Percentiles rank a stretch among this genome's conserved stretches.
Conservation (phyloP, 495 filamentous ascomycete genomes). For the Cryomyces antarcticus region DNA sequence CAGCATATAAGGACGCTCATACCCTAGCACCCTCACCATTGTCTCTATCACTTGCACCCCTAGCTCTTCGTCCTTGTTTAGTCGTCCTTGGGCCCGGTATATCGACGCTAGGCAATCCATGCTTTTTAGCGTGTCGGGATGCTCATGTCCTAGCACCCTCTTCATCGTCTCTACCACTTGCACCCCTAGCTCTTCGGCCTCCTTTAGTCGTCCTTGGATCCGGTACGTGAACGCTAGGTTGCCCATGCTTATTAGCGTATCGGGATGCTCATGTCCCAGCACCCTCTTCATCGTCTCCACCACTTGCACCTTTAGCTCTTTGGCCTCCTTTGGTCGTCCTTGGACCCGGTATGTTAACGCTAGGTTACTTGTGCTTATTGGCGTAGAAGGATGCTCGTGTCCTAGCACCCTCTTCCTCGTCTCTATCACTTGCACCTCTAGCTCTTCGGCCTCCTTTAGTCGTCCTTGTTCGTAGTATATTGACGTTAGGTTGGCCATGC, state of each 20-base stretch:
- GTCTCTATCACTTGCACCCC: conserved; percentile 2
- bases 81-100: too few relatives aligned
- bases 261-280: conserved; percentile 3
- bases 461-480: conserved; percentile 1
- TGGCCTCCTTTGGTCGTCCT: not conserved
- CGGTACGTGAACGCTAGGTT: not conserved
- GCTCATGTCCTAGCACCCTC: too few relatives aligned
- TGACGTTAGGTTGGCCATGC: not conserved
- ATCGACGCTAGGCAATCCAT: not conserved
- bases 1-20: conserved; percentile 1
- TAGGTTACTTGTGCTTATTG: not conserved
- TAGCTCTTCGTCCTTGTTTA: conserved; percentile 1
- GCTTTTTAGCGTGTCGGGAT: not conserved
- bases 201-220: not conserved
- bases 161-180: too few relatives aligned
- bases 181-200: not conserved
- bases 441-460: not conserved
- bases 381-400: too few relatives aligned
- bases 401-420: too few relatives aligned
- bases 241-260: conserved; percentile 1
- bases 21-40: not conserved
- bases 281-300: conserved; percentile 2
- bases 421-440: too few relatives aligned
- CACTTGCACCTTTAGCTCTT: conserved; percentile 1
- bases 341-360: not conserved